Conservation (phyloP, 345 rosid genomes). For the Eucalyptus paniculata region DNA sequence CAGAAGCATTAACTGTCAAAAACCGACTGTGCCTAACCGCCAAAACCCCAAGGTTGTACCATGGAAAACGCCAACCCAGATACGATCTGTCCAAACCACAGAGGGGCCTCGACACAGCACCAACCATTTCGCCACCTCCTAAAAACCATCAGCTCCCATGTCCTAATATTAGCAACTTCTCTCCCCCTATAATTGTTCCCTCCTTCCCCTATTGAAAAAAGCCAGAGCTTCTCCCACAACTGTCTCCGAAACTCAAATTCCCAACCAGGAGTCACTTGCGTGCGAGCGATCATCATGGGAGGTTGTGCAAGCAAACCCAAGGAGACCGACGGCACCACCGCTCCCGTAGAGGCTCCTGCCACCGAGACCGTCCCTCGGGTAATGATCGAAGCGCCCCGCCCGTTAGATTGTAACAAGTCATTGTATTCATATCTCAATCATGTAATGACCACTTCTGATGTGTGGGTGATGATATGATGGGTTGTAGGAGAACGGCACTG, state of each 20-base stretch:
- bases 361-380: not conserved
- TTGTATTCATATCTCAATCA: not conserved
- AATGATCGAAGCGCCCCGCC: not conserved
- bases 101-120: not conserved
- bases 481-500: not conserved
- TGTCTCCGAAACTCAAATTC: not conserved
- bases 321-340: not conserved
- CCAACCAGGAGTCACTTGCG: not conserved
- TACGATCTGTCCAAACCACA: not conserved
- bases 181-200: not conserved
- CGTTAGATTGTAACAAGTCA: too few species aligned
- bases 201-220: not conserved
- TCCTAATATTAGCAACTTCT: not conserved
- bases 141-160: not conserved
- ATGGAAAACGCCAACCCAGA: not conserved
- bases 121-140: not conserved
- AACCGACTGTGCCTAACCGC: not conserved
- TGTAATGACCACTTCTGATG: not conserved
- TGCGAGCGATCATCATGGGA: not conserved
- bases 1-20: not conserved
- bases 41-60: not conserved
- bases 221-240: not conserved
- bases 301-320: constrained; percentile 1
- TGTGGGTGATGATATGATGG: not conserved
- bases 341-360: not conserved